These are phyloP conservation scores for Cutaneotrichosporon spelunceum DNA, from an alignment of 1,284 basidiomycete species.

Conservation along the genomic window DNA sequence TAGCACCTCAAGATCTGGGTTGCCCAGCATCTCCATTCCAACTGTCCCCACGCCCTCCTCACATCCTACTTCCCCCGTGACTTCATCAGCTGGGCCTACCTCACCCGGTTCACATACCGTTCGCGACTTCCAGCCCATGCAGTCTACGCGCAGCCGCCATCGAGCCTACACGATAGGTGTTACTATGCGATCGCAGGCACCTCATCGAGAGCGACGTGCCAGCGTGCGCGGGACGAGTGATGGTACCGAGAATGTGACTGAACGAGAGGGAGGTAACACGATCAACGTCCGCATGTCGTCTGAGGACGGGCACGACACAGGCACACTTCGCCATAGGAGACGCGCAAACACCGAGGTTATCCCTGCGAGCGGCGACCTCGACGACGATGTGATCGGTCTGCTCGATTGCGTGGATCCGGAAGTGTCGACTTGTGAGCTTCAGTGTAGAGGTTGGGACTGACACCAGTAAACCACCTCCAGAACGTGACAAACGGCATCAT, in stretches of 20 bases:
- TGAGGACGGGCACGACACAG: neutral
- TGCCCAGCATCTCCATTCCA: neutral
- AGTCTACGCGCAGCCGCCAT: neutral
- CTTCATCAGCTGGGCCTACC: neutral
- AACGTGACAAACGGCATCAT: slow-evolving; percentile 49
- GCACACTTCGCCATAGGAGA: neutral
- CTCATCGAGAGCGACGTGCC: neutral
- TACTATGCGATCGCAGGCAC: slow-evolving; percentile 9
- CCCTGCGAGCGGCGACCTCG: neutral
- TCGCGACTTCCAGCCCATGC: neutral
- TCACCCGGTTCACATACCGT: neutral
- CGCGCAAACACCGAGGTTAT: neutral
- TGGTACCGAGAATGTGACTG: neutral
- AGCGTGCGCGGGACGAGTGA: neutral
- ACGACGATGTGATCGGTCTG: slow-evolving; percentile 44
- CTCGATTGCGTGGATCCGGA: slow-evolving; percentile 44
- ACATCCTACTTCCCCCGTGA: neutral
- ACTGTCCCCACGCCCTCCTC: neutral
- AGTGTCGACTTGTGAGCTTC: slow-evolving; percentile 39
- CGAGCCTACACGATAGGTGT: slow-evolving; percentile 25
- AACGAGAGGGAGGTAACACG: slow-evolving; percentile 1
- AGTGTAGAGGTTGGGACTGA: neutral
- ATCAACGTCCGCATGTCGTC: neutral
- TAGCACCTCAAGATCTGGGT: neutral
- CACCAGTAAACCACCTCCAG: slow-evolving; percentile 46